Conservation (phyloP, 805 yeast genomes). For the Naumovozyma dairenensis region DNA sequence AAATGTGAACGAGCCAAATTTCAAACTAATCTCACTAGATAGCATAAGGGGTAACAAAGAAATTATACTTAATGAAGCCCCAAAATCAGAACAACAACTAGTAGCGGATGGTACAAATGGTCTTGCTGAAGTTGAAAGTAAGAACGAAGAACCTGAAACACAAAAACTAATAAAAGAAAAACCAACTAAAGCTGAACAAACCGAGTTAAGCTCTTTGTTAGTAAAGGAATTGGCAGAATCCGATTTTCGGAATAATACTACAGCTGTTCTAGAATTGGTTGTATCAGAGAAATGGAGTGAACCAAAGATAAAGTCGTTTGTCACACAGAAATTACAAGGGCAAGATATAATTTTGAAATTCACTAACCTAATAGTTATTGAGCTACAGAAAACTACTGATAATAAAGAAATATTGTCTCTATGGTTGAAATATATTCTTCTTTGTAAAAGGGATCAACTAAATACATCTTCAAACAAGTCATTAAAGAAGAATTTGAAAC, state of each 20-base stretch:
- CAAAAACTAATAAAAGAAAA: conserved; percentile 8
- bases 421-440: conserved; percentile 79
- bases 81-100: background rate
- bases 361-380: conserved; percentile 38
- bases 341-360: conserved; percentile 35
- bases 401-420: conserved; percentile 23
- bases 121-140: conserved; percentile 26
- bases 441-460: conserved; percentile 45
- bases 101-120: conserved; percentile 3
- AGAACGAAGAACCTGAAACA: conserved; percentile 12
- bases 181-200: conserved; percentile 18
- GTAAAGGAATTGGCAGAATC: conserved; percentile 25
- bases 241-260: conserved; percentile 11
- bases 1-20: conserved; percentile 32
- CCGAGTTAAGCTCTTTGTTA: conserved; percentile 18
- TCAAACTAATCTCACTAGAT: conserved; percentile 21
- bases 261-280: conserved; percentile 21
- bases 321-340: conserved; percentile 31
- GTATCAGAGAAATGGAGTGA: conserved; percentile 22
- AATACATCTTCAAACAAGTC: conserved; percentile 25
- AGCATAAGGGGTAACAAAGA: conserved; percentile 15
- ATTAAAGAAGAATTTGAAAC: conserved; percentile 36
- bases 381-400: conserved; percentile 33
- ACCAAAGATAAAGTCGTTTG: conserved; percentile 22
- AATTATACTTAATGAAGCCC: conserved; percentile 23